Conservation (phyloP, 441 rosid species). For the Erysimum cheiri region DNA sequence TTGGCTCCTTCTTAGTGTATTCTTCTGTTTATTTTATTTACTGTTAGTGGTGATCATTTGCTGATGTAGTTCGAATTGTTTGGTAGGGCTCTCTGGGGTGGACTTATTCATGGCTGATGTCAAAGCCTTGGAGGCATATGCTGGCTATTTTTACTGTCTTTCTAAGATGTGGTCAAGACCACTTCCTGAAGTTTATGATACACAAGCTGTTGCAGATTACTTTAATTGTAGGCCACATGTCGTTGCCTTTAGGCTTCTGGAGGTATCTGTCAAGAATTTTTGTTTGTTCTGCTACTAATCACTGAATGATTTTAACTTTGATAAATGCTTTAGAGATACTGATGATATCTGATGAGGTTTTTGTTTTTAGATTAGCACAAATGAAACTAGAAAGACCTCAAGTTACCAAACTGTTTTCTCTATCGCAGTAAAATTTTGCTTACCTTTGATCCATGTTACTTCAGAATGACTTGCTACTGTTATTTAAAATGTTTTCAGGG, state of each 20-base stretch:
- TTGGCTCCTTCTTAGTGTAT: background rate
- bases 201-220: slow-evolving; percentile 75
- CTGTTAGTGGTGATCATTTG: slow-evolving; percentile 33
- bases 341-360: slow-evolving; percentile 3
- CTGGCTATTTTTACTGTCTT: slow-evolving; percentile 61
- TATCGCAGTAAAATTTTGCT: background rate
- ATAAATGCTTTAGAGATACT: background rate
- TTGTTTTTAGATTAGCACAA: slow-evolving; percentile 5
- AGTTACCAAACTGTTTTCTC: background rate
- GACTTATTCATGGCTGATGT: slow-evolving; percentile 94
- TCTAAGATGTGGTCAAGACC: slow-evolving; percentile 89
- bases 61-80: slow-evolving; percentile 25
- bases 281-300: slow-evolving; percentile 13
- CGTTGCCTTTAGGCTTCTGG: slow-evolving; percentile 83
- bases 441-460: background rate
- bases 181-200: slow-evolving; percentile 84
- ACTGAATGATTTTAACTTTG: slow-evolving; percentile 7
- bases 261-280: slow-evolving; percentile 56
- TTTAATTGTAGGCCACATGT: slow-evolving; percentile 93
- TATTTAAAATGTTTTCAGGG: background rate
- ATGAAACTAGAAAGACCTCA: slow-evolving; percentile 8
- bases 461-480: background rate
- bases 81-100: slow-evolving; percentile 76
- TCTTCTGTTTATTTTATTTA: background rate
- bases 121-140: slow-evolving; percentile 84